Percentiles rank a stretch among this genome's conserved stretches.
phyloP scores from a whole-genome alignment of 2,329 filamentous ascomycete genomes.

The Magnaporthiopsis rhizophila region DNA sequence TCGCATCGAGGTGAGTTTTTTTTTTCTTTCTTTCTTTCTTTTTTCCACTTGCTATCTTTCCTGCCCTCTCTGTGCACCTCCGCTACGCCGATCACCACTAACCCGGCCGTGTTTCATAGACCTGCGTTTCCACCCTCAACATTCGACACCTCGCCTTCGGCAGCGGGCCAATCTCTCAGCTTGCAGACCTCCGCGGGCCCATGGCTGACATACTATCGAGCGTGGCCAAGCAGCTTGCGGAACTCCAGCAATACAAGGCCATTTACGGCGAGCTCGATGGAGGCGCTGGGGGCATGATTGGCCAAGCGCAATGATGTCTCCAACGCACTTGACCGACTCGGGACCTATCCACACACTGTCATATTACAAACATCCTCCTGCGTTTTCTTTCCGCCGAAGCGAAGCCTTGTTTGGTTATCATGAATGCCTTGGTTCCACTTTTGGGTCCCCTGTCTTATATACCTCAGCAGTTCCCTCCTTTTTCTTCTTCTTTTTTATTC shows the following conservation, averaged over 20 bases:
- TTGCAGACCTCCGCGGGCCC: slow-evolving; percentile 68
- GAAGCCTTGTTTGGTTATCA: background rate
- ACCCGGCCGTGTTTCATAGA: slow-evolving; percentile 36
- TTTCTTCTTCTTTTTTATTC: background rate
- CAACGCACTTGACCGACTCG: background rate
- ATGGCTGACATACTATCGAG: slow-evolving; percentile 64
- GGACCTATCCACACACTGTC: no score
- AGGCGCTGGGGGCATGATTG: background rate
- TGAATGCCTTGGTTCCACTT: background rate
- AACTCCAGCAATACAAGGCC: slow-evolving; percentile 54
- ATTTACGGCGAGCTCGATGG: slow-evolving; percentile 33
- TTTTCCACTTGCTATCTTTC: background rate
- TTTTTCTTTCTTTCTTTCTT: no score
- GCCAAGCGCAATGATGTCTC: background rate
- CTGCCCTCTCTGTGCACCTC: no score
- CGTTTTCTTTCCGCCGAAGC: background rate
- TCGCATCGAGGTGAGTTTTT: slow-evolving; percentile 93
- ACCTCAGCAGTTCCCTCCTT: background rate
- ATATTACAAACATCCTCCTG: background rate
- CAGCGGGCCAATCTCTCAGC: slow-evolving; percentile 49
- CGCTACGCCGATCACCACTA: slow-evolving; percentile 1
- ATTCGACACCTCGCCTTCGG: slow-evolving; percentile 74
- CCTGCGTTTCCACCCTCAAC: slow-evolving; percentile 70
- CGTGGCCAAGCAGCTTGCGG: slow-evolving; percentile 52
- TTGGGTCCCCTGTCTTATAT: background rate